These are phyloP conservation scores for Boletus reticuloceps DNA, from an alignment of 768 basidiomycete species.

Conservation along the genomic window DNA sequence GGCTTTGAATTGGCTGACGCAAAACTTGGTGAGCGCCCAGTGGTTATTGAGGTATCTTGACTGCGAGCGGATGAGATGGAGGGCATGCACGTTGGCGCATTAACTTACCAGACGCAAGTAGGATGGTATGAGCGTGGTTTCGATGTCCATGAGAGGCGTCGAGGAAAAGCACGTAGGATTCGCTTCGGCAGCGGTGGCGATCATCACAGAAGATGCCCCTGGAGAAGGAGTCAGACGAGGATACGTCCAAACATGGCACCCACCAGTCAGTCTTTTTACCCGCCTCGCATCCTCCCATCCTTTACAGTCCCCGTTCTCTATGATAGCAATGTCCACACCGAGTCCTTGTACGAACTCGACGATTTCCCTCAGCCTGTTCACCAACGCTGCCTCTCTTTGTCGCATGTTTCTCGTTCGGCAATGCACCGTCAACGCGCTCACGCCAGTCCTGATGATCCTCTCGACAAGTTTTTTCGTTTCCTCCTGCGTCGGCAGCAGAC, in stretches of 20 bases:
- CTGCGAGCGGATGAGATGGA: slow-evolving; percentile 36
- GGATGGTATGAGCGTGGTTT: slow-evolving; percentile 63
- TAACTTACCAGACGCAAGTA: slow-evolving; percentile 67
- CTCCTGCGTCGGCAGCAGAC: slow-evolving; percentile 80
- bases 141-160: slow-evolving; percentile 65
- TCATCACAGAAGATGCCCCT: slow-evolving; percentile 93
- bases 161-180: slow-evolving; percentile 88
- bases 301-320: slow-evolving; percentile 92
- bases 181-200: slow-evolving; percentile 90
- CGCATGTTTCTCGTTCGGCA: slow-evolving; percentile 94
- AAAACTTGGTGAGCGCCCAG: slow-evolving; percentile 87
- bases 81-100: background rate
- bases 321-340: slow-evolving; percentile 78
- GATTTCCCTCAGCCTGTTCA: slow-evolving; percentile 78
- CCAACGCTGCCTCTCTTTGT: slow-evolving; percentile 71
- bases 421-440: slow-evolving; percentile 89
- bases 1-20: slow-evolving; percentile 78
- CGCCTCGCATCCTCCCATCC: slow-evolving; percentile 76
- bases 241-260: slow-evolving; percentile 13
- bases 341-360: slow-evolving; percentile 77
- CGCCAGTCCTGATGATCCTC: slow-evolving; percentile 81
- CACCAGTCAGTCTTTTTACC: slow-evolving; percentile 74
- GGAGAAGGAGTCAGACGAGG: background rate
- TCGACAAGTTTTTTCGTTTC: slow-evolving; percentile 90
- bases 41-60: slow-evolving; percentile 74